A percentile compares a stretch with the other conserved stretches of the same genome.
Conservation (phyloP, 768 basidiomycete genomes). For the Xerocomellus dryophilus region DNA sequence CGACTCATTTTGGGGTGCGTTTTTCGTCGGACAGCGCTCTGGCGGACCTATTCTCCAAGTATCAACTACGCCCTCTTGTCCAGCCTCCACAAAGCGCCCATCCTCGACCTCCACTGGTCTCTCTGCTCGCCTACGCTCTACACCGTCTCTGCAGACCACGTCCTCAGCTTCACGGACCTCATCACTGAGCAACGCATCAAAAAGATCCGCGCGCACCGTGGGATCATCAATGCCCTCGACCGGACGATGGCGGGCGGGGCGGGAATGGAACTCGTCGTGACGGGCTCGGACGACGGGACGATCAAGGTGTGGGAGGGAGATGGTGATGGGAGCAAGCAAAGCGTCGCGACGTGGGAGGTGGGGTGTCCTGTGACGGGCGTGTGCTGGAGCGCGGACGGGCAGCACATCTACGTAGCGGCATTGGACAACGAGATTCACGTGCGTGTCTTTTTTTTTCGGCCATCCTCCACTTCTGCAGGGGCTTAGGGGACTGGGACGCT, state of each 20-base stretch:
- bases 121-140: slow-evolving; percentile 69
- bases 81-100: slow-evolving; percentile 83
- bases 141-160: slow-evolving; percentile 89
- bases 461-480: too few species aligned
- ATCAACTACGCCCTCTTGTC: slow-evolving; percentile 88
- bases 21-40: slow-evolving; percentile 55
- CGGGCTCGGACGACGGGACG: slow-evolving; percentile 89
- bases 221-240: slow-evolving; percentile 88
- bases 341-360: slow-evolving; percentile 77
- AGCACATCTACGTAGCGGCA: slow-evolving; percentile 83
- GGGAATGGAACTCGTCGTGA: slow-evolving; percentile 81
- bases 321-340: slow-evolving; percentile 67
- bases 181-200: slow-evolving; percentile 79
- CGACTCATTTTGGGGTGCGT: not conserved
- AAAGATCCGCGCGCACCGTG: slow-evolving; percentile 84
- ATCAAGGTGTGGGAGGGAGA: slow-evolving; percentile 96
- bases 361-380: slow-evolving; percentile 92
- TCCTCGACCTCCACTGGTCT: slow-evolving; percentile 91
- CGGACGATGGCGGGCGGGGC: slow-evolving; percentile 80
- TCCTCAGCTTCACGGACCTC: slow-evolving; percentile 71
- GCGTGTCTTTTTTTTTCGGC: slow-evolving; percentile 28
- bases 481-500: not conserved
- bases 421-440: slow-evolving; percentile 97
- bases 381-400: slow-evolving; percentile 89
- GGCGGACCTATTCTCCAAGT: slow-evolving; percentile 90